Evolutionary conservation across 495 filamentous ascomycete species (phyloP).

Genomic region (Penicillium psychrofluorescens): DNA sequence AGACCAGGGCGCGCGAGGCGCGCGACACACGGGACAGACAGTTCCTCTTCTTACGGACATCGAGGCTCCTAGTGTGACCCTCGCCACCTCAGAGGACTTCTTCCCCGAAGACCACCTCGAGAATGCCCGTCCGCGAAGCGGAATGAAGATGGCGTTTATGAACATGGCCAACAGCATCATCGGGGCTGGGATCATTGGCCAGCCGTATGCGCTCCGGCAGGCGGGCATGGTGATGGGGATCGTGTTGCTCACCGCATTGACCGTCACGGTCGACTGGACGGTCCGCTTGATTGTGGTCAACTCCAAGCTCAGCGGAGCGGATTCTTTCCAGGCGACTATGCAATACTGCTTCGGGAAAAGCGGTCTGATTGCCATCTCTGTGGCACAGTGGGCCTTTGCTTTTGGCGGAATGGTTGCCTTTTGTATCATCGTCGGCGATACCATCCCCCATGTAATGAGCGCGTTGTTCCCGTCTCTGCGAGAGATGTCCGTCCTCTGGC

Average conservation of each 20-base stretch:
- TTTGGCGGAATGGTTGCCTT: constrained; percentile 99
- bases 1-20: constrained; percentile 13
- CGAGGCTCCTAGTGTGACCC: constrained; percentile 77
- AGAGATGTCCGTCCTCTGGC: constrained; percentile 67
- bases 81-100: constrained; percentile 58
- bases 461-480: constrained; percentile 73
- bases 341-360: constrained; percentile 85
- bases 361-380: constrained; percentile 80
- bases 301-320: constrained; percentile 84
- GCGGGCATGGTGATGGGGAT: constrained; percentile 78
- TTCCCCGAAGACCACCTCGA: constrained; percentile 55
- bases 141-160: constrained; percentile 74
- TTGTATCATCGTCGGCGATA: constrained; percentile 93
- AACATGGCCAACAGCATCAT: constrained; percentile 99
- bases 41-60: constrained; percentile 78
- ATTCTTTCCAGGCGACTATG: constrained; percentile 91
- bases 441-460: constrained; percentile 80
- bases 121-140: constrained; percentile 55
- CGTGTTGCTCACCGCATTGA: constrained; percentile 68
- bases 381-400: constrained; percentile 95
- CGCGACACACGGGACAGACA: constrained; percentile 35
- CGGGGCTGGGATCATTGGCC: constrained; percentile 94
- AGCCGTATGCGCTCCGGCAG: constrained; percentile 90
- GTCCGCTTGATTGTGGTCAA: constrained; percentile 95
- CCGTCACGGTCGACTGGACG: constrained; percentile 87